These are phyloP conservation scores for Lipomyces chichibuensis DNA, from an alignment of 805 yeast genomes.

Conservation along the genomic window DNA sequence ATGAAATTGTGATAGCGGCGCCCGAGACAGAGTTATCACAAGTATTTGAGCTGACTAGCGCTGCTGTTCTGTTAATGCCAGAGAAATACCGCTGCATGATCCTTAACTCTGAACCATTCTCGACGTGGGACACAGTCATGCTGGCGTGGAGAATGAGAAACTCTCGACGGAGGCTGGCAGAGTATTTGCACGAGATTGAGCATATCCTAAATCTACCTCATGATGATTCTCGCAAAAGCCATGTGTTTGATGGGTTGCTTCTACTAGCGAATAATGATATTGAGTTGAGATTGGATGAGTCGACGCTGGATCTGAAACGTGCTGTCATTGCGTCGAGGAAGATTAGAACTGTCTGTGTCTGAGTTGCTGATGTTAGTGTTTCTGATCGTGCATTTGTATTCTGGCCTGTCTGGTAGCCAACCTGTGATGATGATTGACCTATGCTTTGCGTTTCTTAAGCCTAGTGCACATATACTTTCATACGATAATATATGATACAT, in stretches of 20 bases:
- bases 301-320: constrained; percentile 24
- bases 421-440: background rate
- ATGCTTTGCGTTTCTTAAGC: background rate
- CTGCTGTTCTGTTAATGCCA: constrained; percentile 13
- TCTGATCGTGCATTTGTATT: background rate
- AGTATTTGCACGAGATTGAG: constrained; percentile 16
- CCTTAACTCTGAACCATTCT: constrained; percentile 10
- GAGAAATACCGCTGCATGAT: constrained; percentile 23
- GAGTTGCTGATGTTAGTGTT: background rate
- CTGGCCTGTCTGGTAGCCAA: background rate
- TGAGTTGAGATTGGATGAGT: constrained; percentile 12
- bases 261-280: constrained; percentile 16
- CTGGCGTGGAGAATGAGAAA: constrained; percentile 22
- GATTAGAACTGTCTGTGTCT: constrained; percentile 10
- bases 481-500: background rate
- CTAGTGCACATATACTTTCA: background rate
- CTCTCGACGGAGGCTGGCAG: background rate
- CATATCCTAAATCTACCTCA: constrained; percentile 2
- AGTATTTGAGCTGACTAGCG: constrained; percentile 20
- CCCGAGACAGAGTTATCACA: constrained; percentile 19
- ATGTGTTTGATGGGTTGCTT: constrained; percentile 1
- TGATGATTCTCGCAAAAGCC: background rate
- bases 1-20: constrained; percentile 1
- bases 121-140: constrained; percentile 24
- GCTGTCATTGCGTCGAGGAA: constrained; percentile 21